These are phyloP conservation scores for Magnolia changhungtana DNA, from an alignment of 164 flowering plant species.

Conservation along the genomic window DNA sequence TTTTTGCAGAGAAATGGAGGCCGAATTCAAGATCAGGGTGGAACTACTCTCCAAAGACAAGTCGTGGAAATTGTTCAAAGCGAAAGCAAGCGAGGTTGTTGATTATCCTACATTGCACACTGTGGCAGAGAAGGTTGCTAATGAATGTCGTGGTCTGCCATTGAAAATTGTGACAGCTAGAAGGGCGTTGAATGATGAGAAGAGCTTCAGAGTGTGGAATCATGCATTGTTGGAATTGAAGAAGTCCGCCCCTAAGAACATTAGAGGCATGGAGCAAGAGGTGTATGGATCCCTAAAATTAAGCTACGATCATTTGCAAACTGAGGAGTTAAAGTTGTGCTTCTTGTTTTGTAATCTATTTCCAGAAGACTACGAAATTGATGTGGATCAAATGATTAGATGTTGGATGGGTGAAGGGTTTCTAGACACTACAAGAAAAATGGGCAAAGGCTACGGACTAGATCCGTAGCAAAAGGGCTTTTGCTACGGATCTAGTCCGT, in stretches of 20 bases:
- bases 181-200: constrained; percentile 17
- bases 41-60: constrained; percentile 14
- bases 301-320: constrained; percentile 20
- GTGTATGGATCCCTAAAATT: constrained; percentile 9
- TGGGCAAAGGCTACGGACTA: no score
- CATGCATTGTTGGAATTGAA: constrained; percentile 16
- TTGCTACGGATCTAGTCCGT: no score
- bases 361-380: constrained; percentile 13
- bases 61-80: constrained; percentile 20
- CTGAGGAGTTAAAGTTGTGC: constrained; percentile 6
- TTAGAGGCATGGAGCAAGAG: not conserved
- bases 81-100: constrained; percentile 10
- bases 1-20: constrained; percentile 4
- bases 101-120: not conserved
- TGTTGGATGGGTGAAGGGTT: not conserved
- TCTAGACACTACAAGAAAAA: no score
- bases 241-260: not conserved
- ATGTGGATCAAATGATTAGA: not conserved
- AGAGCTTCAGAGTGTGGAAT: constrained; percentile 15
- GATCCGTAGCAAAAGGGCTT: no score
- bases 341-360: constrained; percentile 5
- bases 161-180: constrained; percentile 19
- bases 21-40: constrained; percentile 9
- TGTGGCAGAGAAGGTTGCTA: constrained; percentile 12
- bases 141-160: constrained; percentile 29